phyloP scores from a whole-genome alignment of 257 asterid genomes.

The Fraxinus anomala region DNA sequence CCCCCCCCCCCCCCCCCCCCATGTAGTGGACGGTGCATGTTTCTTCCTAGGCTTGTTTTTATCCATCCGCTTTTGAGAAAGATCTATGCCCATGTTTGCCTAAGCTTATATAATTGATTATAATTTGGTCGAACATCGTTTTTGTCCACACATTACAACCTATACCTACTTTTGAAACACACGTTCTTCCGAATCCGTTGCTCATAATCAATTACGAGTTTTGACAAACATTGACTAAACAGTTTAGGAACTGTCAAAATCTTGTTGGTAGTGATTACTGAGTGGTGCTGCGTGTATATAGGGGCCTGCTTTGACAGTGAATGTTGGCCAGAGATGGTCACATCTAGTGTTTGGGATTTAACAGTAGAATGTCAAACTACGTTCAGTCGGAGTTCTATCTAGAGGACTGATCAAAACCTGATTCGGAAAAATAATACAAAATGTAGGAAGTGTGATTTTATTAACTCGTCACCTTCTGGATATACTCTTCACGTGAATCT shows the following conservation, averaged over 20 bases:
- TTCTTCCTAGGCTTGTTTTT: not conserved
- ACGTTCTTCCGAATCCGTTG: no score
- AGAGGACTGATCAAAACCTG: not conserved
- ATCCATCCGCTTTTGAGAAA: not conserved
- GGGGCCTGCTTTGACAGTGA: not conserved
- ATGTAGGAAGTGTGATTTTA: not conserved
- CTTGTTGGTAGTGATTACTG: not conserved
- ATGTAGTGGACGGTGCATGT: not conserved
- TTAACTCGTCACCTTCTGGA: not conserved
- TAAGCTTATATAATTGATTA: no score
- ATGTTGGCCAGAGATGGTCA: not conserved
- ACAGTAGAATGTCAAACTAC: not conserved
- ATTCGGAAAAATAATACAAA: not conserved
- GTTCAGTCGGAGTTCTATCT: not conserved
- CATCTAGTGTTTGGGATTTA: not conserved
- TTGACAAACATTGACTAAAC: not conserved
- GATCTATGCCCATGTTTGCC: not conserved
- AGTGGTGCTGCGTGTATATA: not conserved
- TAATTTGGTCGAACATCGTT: no score
- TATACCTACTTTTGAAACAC: no score
- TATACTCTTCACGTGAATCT: slow-evolving; percentile 14
- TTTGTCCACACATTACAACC: no score
- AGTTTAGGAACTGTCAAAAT: not conserved
- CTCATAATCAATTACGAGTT: no score
- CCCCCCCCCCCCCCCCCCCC: not conserved